Base-by-base conservation (phyloP, 1,139 yeast genomes). In the Taphrina sp. region DNA sequence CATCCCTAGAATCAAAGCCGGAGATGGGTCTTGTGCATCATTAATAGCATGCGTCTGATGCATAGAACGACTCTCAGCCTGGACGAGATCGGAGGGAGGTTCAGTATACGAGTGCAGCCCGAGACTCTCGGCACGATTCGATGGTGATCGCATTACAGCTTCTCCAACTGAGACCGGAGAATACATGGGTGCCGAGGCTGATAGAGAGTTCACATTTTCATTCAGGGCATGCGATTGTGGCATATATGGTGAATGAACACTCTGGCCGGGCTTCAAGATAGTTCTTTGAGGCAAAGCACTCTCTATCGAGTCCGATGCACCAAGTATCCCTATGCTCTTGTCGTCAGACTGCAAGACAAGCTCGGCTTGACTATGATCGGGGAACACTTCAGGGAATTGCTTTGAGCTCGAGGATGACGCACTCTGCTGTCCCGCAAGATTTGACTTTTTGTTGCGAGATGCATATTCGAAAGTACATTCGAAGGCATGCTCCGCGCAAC, bases 401-500 rank as follows among this genome's bases (percentile, higher is more conserved):
- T n/a, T n/a, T n/a, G n/a, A n/a, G n/a, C n/a, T n/a, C n/a, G n/a
- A n/a, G n/a, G n/a, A n/a, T n/a, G n/a, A n/a, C n/a, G n/a, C n/a
- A n/a, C n/a, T n/a, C n/a, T n/a, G n/a, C n/a, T n/a, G n/a, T n/a
- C n/a, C n/a, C 12, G 31, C 12, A 26, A 26, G 31, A 12, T 26
- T 26, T 7, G 31, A 26, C 12, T 34, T 10, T 7, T 19, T 31
- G 28, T 39, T 39, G 22, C 39, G 46, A 1, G 54, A 49, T 3
- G 36, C 37, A 33, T 35, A 49, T 16, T 29, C 35, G 37, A 49
- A 49, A 12, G 54, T 49, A 19, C 54, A 49, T 14, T 49, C 31
- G 20, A n/a, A 22, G 33, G 31, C 54, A 19, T 22, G 16, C 17
- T 39, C 46, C 8, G 19, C 10, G 33, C 54, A 49, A 2, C 54